A percentile compares a stretch with the other conserved stretches of the same genome.
phyloP scores from a whole-genome alignment of 345 rosid species.

The Gossypium bickii region DNA sequence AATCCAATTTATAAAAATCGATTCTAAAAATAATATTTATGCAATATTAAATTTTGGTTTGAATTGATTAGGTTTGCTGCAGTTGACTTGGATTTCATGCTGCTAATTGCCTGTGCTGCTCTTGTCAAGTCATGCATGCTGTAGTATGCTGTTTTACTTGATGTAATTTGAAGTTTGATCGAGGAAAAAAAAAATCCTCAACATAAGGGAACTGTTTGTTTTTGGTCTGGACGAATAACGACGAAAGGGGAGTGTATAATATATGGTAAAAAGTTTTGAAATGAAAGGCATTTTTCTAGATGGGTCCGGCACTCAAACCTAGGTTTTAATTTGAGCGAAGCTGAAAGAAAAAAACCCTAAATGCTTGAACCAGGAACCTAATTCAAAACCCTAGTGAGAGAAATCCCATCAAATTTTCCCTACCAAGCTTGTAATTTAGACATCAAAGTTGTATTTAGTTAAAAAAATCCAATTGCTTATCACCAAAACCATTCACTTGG shows the following conservation, averaged over 20 bases:
- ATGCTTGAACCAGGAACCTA: neutral
- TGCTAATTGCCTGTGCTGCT: too few relatives aligned
- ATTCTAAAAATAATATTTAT: too few relatives aligned
- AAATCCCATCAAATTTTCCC: neutral
- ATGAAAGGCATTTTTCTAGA: constrained; percentile 7
- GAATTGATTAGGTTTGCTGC: too few relatives aligned
- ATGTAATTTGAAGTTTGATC: too few relatives aligned
- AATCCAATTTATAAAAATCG: too few relatives aligned
- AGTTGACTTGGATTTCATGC: too few relatives aligned
- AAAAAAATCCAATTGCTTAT: neutral
- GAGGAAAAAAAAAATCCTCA: neutral
- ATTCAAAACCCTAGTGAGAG: neutral
- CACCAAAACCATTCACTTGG: too few relatives aligned
- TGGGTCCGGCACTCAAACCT: neutral
- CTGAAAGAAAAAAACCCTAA: neutral
- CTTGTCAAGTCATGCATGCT: too few relatives aligned
- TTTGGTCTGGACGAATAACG: constrained; percentile 1
- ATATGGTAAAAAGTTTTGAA: neutral
- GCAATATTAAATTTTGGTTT: too few relatives aligned
- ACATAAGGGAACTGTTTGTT: neutral
- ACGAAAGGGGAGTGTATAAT: neutral
- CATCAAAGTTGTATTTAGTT: too few relatives aligned
- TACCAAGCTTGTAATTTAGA: neutral
- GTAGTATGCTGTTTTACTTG: neutral
- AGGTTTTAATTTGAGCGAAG: neutral